phyloP scores from a whole-genome alignment of 78 protist genomes.

The Dictyostelium brefeldianum region DNA sequence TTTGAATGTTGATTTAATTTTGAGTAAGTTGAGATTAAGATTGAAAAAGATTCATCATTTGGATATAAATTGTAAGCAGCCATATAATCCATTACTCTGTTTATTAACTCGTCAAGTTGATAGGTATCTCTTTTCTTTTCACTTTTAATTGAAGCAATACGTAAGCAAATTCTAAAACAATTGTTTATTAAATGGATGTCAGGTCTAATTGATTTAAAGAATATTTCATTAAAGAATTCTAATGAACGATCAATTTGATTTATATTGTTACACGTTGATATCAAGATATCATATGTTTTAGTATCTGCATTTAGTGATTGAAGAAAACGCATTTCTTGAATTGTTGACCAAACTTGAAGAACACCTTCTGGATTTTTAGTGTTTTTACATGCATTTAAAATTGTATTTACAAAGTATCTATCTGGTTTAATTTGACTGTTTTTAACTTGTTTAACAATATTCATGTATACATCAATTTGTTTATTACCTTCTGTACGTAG shows the following conservation, averaged over 20 bases:
- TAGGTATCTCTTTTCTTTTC: background rate
- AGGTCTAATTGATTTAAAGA: slow-evolving; percentile 45
- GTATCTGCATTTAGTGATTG: slow-evolving; percentile 41
- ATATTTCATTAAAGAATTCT: slow-evolving; percentile 42
- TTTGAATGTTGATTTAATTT: background rate
- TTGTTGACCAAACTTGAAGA: slow-evolving; percentile 21
- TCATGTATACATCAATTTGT: slow-evolving; percentile 37
- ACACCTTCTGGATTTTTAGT: slow-evolving; percentile 67
- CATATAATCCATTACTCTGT: slow-evolving; percentile 35
- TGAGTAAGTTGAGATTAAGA: slow-evolving; percentile 53
- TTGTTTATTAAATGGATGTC: slow-evolving; percentile 46
- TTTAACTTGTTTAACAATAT: background rate
- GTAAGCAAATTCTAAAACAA: slow-evolving; percentile 19
- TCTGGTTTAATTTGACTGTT: background rate
- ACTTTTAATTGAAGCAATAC: background rate
- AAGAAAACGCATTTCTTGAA: slow-evolving; percentile 55
- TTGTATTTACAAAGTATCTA: slow-evolving; percentile 44
- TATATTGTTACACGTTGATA: slow-evolving; percentile 46
- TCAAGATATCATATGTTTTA: slow-evolving; percentile 63
- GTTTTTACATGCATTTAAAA: slow-evolving; percentile 30
- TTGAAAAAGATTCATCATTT: slow-evolving; percentile 29
- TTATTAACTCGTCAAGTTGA: background rate
- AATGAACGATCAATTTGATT: slow-evolving; percentile 38
- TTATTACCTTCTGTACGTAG: slow-evolving; percentile 30
- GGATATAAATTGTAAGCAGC: slow-evolving; percentile 30